Base-by-base conservation (phyloP, 2,329 filamentous ascomycete species). In the Cercospora citrullina region DNA sequence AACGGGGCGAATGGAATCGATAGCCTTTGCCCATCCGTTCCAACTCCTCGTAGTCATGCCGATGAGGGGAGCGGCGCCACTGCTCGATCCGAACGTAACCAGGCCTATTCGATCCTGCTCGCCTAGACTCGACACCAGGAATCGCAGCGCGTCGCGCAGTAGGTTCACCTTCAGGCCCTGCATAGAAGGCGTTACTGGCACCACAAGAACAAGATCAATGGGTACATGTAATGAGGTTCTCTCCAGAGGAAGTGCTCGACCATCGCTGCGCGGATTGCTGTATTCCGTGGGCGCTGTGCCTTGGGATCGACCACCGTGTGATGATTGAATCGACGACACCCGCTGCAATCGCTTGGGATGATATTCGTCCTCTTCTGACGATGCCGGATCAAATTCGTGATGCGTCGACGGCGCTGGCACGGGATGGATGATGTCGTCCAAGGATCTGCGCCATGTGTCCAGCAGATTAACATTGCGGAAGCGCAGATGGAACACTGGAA, bases 91-190 rank as follows among this genome's bases (percentile, higher is more conserved):
- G 79, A 99, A 99, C 0, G 95, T 97, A 23, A 99, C 95, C 53
- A 99, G 82, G 5, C 95, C 95, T 94, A 99, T 97, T 55, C 95
- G 91, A 79, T 99, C 95, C 64, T 93, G 88, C 73, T 97, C 93
- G 33, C 95, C 95, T 0, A 99, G 87, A 59, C 89, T 94, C 73
- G 90, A 87, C 2, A 99, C 92, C 79, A 99, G 90, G 79, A 98
- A 99, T 68, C 91, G 92, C 39, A 99, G 85, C 0, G 94, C 91
- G 79, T 99, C 95, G 51, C 93, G 90, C 14, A 99, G 88, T 1
- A 99, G 85, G 69, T 94, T 96, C 77, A 98, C 97, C 82, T 99
- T 99, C 69, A 99, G 87, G n/a, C 95, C 95, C 80, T 98, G 95
- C 94, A 98, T 99, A 0, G 95, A 98, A 0, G 94, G 96, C 0